Percentiles rank a stretch among this genome's conserved stretches.
phyloP scores from a whole-genome alignment of 164 flowering plant genomes.

The Chimonanthus praecox region DNA sequence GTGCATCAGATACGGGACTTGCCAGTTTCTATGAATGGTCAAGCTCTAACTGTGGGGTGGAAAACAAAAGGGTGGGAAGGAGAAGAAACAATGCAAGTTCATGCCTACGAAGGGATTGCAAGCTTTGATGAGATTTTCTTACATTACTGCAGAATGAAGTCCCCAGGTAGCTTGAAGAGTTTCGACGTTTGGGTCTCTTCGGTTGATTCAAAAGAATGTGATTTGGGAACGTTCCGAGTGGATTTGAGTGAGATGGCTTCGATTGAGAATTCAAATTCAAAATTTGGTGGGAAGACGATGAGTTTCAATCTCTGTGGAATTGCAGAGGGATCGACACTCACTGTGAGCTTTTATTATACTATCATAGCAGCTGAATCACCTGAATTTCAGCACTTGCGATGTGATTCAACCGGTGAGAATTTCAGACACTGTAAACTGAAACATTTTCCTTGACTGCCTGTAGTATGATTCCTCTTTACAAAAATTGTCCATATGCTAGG shows the following conservation, averaged over 20 bases:
- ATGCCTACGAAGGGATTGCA: conserved; percentile 3
- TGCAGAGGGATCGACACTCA: conserved; percentile 7
- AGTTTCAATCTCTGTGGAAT: conserved; percentile 8
- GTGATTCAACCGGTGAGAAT: conserved; percentile 6
- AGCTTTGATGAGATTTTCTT: conserved; percentile 16
- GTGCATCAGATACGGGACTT: conserved; percentile 13
- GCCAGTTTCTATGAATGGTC: conserved; percentile 8
- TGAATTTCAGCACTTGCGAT: not conserved
- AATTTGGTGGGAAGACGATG: conserved; percentile 10
- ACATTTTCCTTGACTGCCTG: not conserved
- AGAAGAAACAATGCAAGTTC: conserved; percentile 11
- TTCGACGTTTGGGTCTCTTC: conserved; percentile 7
- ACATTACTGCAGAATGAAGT: conserved; percentile 7
- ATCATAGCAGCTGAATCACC: conserved; percentile 1
- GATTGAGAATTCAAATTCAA: conserved; percentile 4
- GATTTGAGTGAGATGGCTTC: conserved; percentile 4
- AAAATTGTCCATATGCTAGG: not conserved
- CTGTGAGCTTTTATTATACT: conserved; percentile 10
- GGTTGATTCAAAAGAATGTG: not conserved
- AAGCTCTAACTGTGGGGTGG: conserved; percentile 10
- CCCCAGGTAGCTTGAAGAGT: conserved; percentile 5
- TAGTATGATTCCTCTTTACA: not conserved
- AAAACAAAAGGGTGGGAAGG: conserved; percentile 7
- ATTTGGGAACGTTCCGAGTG: conserved; percentile 3
- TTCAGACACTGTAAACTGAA: not conserved